A percentile compares a stretch with the other conserved stretches of the same genome.
These are phyloP conservation scores for Angomonas deanei DNA, from an alignment of 208 protist genomes.

Conservation along the genomic window DNA sequence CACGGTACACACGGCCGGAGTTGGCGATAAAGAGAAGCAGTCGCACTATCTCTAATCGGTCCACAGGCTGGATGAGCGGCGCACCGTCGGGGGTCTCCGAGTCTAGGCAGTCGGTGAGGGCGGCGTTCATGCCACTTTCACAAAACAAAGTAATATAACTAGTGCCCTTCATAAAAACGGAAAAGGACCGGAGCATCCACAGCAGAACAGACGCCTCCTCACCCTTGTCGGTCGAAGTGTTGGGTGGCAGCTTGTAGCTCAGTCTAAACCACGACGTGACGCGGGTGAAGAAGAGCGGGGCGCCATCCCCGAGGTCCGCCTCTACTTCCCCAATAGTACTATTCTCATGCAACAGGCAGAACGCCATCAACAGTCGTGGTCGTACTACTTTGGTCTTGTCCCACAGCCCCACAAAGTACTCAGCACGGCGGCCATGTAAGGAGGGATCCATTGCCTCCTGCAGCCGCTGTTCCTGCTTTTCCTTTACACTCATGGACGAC, in stretches of 20 bases:
- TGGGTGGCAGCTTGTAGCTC: conserved; percentile 37
- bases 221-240: not conserved
- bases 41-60: conserved; percentile 43
- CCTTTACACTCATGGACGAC: conserved; percentile 1
- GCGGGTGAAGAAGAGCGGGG: conserved; percentile 74
- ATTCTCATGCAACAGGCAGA: conserved; percentile 49
- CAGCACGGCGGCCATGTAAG: conserved; percentile 41
- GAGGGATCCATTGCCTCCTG: conserved; percentile 16
- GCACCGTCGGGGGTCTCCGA: conserved; percentile 7
- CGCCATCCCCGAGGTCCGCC: conserved; percentile 62
- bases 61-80: conserved; percentile 22
- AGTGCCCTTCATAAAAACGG: conserved; percentile 72
- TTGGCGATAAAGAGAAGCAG: conserved; percentile 80
- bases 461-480: conserved; percentile 8
- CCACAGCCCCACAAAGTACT: conserved; percentile 60
- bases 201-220: conserved; percentile 20
- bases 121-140: conserved; percentile 51
- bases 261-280: conserved; percentile 80
- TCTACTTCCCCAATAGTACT: conserved; percentile 65
- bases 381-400: conserved; percentile 46
- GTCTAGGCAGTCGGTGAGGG: conserved; percentile 59
- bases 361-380: conserved; percentile 54
- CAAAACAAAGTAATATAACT: conserved; percentile 73
- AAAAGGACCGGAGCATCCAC: conserved; percentile 43
- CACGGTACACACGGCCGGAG: conserved; percentile 79